Conservation (phyloP, 2,329 filamentous ascomycete species). For the Venturia effusa region DNA sequence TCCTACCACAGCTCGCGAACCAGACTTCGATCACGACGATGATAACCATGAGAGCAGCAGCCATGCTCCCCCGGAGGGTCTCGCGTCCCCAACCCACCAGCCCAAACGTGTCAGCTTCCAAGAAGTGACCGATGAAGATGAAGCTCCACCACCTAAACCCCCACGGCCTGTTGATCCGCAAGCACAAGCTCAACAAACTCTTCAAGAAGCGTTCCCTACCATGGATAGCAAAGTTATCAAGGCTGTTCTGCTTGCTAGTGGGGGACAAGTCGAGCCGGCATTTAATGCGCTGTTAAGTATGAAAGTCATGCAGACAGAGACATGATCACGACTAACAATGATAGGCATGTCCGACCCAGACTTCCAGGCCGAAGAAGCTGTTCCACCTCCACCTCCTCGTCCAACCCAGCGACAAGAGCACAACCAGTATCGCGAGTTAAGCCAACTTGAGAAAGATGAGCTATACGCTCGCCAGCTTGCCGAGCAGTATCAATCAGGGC, state of each 20-base stretch:
- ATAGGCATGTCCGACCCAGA: conserved; percentile 44
- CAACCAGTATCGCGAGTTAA: conserved; percentile 38
- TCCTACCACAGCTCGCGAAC: conserved; percentile 27
- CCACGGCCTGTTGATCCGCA: conserved; percentile 71
- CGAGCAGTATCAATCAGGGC: conserved; percentile 61
- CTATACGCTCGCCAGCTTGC: conserved; percentile 85
- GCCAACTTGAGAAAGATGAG: conserved; percentile 84
- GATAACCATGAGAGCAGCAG: conserved; percentile 38
- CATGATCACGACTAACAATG: conserved; percentile 13
- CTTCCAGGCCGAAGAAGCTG: conserved; percentile 35
- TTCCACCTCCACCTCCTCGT: conserved; percentile 69
- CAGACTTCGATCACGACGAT: conserved; percentile 52
- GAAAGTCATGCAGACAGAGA: conserved; percentile 16
- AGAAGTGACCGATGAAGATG: conserved; percentile 39
- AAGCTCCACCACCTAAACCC: conserved; percentile 61
- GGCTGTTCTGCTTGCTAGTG: conserved; percentile 77
- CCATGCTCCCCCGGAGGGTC: conserved; percentile 22
- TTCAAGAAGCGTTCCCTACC: conserved; percentile 86
- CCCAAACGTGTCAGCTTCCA: conserved; percentile 37
- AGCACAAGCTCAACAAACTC: conserved; percentile 74
- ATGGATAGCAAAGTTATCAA: conserved; percentile 74
- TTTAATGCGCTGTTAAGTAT: conserved; percentile 87
- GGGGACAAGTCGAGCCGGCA: conserved; percentile 79
- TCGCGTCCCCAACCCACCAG: conserved; percentile 28
- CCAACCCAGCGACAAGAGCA: conserved; percentile 48